A percentile compares a stretch with the other conserved stretches of the same genome.
These are phyloP conservation scores for Ogataea hybrid DNA, from an alignment of 1,139 yeast species.

Conservation along the genomic window DNA sequence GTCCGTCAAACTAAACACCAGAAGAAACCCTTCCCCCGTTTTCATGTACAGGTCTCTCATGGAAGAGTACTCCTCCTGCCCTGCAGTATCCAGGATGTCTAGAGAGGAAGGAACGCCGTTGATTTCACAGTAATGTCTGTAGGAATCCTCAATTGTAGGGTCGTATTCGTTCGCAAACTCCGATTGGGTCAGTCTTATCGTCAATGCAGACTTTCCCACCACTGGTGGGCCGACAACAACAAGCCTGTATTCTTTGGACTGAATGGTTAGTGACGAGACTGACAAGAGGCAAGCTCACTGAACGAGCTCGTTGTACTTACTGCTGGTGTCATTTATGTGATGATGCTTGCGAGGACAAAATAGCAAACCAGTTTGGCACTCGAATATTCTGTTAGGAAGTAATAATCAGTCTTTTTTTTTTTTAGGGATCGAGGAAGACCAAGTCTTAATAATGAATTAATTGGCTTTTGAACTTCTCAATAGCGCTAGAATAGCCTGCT, in stretches of 20 bases:
- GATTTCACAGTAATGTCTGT: conserved; percentile 54
- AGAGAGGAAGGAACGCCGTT: conserved; percentile 49
- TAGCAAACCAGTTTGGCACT: neutral
- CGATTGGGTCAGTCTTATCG: conserved; percentile 85
- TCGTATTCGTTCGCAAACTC: conserved; percentile 96
- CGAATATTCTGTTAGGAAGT: neutral
- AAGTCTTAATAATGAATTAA: neutral
- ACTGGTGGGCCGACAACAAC: conserved; percentile 99
- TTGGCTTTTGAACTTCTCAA: too few relatives aligned
- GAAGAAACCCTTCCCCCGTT: too few relatives aligned
- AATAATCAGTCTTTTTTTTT: neutral
- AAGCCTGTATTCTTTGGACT: conserved; percentile 68
- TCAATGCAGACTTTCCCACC: conserved; percentile 95
- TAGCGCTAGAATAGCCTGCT: too few relatives aligned
- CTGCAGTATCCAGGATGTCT: too few relatives aligned
- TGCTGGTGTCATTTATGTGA: conserved; percentile 1
- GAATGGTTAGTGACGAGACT: neutral
- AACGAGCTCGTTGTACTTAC: neutral
- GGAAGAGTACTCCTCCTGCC: too few relatives aligned
- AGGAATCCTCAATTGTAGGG: conserved; percentile 91
- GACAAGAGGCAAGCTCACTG: neutral
- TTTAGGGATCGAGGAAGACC: too few relatives aligned
- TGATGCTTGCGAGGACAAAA: neutral
- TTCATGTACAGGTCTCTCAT: too few relatives aligned
- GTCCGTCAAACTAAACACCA: too few relatives aligned